Evolutionary conservation across 768 basidiomycete genomes (phyloP).

Genomic region (Macrolepiota fuliginosa): DNA sequence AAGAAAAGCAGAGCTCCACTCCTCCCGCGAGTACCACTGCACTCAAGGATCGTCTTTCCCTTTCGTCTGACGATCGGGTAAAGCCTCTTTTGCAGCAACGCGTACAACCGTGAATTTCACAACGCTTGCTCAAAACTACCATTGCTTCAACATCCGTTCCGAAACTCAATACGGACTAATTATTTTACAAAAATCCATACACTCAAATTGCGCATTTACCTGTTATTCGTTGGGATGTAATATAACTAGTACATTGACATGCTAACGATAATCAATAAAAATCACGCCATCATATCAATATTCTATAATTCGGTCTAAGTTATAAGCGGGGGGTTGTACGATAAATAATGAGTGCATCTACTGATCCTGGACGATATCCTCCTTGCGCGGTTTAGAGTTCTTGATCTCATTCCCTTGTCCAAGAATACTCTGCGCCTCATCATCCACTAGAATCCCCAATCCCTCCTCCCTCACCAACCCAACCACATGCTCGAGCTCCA

Average conservation of each 20-base stretch:
- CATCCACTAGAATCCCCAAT: slow-evolving; percentile 81
- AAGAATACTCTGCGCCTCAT: slow-evolving; percentile 78
- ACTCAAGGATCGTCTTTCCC: slow-evolving; percentile 6
- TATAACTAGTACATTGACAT: background rate
- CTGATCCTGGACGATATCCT: slow-evolving; percentile 88
- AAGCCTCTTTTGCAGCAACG: slow-evolving; percentile 28
- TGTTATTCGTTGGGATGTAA: slow-evolving; percentile 2
- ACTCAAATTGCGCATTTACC: background rate
- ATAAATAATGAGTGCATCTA: slow-evolving; percentile 10
- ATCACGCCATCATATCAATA: background rate
- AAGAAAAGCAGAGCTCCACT: slow-evolving; percentile 3
- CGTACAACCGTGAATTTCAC: slow-evolving; percentile 17
- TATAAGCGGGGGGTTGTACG: background rate
- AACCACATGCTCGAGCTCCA: slow-evolving; percentile 92
- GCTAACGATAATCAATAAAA: background rate
- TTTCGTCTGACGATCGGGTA: slow-evolving; percentile 22
- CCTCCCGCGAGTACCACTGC: background rate
- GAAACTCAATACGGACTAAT: background rate
- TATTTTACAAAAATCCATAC: background rate
- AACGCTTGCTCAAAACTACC: background rate
- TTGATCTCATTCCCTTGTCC: slow-evolving; percentile 83
- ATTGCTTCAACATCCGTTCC: too few species aligned
- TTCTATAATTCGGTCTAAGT: background rate
- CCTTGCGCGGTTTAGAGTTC: slow-evolving; percentile 83
- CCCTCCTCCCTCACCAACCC: slow-evolving; percentile 88